Conservation (phyloP, 495 filamentous ascomycete genomes). For the Penicillium cinerascens region DNA sequence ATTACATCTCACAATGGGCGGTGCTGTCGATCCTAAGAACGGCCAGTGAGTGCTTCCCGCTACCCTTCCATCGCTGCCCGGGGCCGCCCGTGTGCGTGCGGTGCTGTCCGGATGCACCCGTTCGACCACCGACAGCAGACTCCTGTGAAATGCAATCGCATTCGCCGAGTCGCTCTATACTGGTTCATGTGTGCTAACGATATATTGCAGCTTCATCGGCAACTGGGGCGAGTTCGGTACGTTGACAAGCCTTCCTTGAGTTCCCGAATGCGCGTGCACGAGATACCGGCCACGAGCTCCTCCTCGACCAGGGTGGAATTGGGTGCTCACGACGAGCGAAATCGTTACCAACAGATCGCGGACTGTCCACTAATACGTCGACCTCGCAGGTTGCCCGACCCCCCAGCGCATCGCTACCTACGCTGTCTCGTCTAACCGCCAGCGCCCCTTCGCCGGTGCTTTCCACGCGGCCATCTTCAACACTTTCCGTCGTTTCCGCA, state of each 20-base stretch:
- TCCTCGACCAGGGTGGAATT: background rate
- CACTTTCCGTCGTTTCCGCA: constrained; percentile 52
- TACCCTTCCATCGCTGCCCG: constrained; percentile 15
- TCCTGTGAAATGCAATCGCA: background rate
- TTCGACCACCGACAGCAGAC: constrained; percentile 2
- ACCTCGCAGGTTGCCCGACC: constrained; percentile 39
- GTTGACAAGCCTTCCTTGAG: constrained; percentile 30
- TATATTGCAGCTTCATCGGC: constrained; percentile 68
- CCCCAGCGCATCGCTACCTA: constrained; percentile 65
- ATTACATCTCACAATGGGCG: constrained; percentile 61
- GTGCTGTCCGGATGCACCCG: constrained; percentile 26
- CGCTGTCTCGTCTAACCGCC: constrained; percentile 60
- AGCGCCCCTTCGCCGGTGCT: constrained; percentile 62
- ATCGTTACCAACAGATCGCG: background rate
- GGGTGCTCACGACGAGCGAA: background rate
- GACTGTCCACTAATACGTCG: constrained; percentile 1
- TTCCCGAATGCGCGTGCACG: constrained; percentile 12
- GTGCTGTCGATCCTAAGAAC: constrained; percentile 58
- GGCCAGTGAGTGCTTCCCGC: constrained; percentile 60
- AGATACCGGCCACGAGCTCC: background rate
- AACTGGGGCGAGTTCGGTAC: constrained; percentile 83
- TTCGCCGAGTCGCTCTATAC: background rate
- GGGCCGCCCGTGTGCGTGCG: background rate
- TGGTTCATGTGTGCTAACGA: constrained; percentile 18
- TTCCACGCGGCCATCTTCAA: constrained; percentile 63